Percentiles rank a stretch among this genome's conserved stretches.
Evolutionary conservation across 768 basidiomycete species (phyloP).

Genomic region (Cystobasidium onofrii): DNA sequence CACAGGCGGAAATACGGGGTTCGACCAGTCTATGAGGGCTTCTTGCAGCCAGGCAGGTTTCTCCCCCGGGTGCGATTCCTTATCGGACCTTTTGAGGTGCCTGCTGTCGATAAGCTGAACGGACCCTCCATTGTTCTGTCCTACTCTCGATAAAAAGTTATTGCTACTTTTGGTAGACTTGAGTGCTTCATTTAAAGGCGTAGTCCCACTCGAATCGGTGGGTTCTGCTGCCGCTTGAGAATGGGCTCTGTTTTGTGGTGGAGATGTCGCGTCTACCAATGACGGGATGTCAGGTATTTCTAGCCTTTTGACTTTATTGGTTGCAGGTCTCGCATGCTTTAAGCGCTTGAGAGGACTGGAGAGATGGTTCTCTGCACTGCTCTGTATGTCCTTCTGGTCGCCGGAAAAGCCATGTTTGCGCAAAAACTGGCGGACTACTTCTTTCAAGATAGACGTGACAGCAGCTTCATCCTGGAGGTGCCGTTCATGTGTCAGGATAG

Average conservation of each 20-base stretch:
- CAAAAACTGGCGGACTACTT: not conserved
- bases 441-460: not conserved
- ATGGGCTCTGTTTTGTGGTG: too few species aligned
- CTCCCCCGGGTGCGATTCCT: not conserved
- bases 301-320: not conserved
- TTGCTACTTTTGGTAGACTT: too few species aligned
- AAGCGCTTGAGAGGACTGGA: not conserved
- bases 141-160: not conserved
- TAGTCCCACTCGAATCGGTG: too few species aligned
- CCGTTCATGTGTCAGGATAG: not conserved
- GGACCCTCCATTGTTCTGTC: not conserved
- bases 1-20: slow-evolving; percentile 50
- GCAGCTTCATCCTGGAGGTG: not conserved
- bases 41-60: slow-evolving; percentile 32
- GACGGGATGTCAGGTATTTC: not conserved
- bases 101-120: not conserved
- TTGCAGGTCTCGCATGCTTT: too few species aligned
- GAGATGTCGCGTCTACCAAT: not conserved
- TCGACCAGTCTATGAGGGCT: slow-evolving; percentile 37
- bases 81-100: not conserved
- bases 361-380: not conserved
- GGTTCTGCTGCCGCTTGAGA: too few species aligned
- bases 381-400: not conserved
- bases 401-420: not conserved
- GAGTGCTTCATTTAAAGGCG: too few species aligned